Evolutionary conservation across 2,329 filamentous ascomycete genomes (phyloP).

Genomic region (Setomelanomma holmii): DNA sequence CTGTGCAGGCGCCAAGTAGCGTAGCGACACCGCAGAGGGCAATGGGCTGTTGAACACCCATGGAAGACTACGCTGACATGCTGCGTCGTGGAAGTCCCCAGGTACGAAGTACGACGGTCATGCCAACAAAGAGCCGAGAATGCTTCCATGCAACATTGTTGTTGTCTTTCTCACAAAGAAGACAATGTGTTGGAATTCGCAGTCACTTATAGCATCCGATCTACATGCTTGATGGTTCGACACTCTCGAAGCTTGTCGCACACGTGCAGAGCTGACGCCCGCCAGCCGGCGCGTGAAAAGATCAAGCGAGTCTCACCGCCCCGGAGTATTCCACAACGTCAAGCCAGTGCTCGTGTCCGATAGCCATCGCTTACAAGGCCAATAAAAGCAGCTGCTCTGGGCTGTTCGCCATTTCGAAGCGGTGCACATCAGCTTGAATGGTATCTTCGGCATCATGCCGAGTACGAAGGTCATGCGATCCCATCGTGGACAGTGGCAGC

Average conservation of each 20-base stretch:
- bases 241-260: too few species aligned
- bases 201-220: too few species aligned
- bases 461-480: not conserved
- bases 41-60: not conserved
- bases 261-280: conserved; percentile 15
- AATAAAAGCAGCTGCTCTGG: not conserved
- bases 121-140: too few species aligned
- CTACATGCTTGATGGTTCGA: too few species aligned
- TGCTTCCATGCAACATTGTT: too few species aligned
- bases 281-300: not conserved
- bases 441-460: not conserved
- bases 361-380: not conserved
- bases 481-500: too few species aligned
- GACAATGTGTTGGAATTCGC: too few species aligned
- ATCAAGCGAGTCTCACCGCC: conserved; percentile 19
- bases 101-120: not conserved
- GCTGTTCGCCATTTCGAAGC: not conserved
- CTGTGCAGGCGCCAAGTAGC: not conserved
- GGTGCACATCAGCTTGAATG: conserved; percentile 6
- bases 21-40: conserved; percentile 1
- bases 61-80: conserved; percentile 6
- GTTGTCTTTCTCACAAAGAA: too few species aligned
- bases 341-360: conserved; percentile 4
- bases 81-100: not conserved
- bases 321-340: conserved; percentile 8